Conservation (phyloP, 768 basidiomycete genomes). For the Tricholomella constricta region DNA sequence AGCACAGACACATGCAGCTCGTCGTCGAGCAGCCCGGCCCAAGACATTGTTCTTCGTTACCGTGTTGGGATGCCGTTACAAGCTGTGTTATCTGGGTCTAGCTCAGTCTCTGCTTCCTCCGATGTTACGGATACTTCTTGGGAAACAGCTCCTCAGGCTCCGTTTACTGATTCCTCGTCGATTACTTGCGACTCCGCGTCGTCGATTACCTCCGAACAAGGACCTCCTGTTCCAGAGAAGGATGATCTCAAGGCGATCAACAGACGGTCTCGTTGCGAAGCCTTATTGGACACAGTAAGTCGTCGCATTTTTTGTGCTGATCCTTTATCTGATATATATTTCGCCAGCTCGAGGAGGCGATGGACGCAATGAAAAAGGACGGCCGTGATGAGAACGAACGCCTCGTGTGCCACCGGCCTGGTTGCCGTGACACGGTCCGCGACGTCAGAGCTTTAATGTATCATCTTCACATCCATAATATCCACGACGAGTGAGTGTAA, state of each 20-base stretch:
- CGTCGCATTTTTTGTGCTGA: neutral
- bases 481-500: slow-evolving; percentile 41
- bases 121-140: slow-evolving; percentile 12
- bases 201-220: slow-evolving; percentile 11
- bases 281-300: slow-evolving; percentile 43
- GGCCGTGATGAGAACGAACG: slow-evolving; percentile 29
- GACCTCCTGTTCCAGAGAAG: slow-evolving; percentile 16
- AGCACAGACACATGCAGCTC: slow-evolving; percentile 26
- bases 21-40: slow-evolving; percentile 37
- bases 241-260: slow-evolving; percentile 30
- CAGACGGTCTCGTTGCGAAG: slow-evolving; percentile 36
- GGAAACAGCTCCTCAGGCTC: slow-evolving; percentile 16
- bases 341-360: slow-evolving; percentile 39
- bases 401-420: slow-evolving; percentile 46
- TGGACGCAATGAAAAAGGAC: slow-evolving; percentile 25
- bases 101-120: slow-evolving; percentile 10
- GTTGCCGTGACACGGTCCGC: slow-evolving; percentile 45
- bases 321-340: neutral
- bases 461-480: slow-evolving; percentile 60
- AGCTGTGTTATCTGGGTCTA: slow-evolving; percentile 16
- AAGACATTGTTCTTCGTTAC: slow-evolving; percentile 39
- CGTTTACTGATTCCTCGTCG: neutral
- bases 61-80: slow-evolving; percentile 36
- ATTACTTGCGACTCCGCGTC: no score
- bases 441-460: slow-evolving; percentile 47